phyloP scores from a whole-genome alignment of 129 eudicot genomes.

The Centrapalus pauciflorus region DNA sequence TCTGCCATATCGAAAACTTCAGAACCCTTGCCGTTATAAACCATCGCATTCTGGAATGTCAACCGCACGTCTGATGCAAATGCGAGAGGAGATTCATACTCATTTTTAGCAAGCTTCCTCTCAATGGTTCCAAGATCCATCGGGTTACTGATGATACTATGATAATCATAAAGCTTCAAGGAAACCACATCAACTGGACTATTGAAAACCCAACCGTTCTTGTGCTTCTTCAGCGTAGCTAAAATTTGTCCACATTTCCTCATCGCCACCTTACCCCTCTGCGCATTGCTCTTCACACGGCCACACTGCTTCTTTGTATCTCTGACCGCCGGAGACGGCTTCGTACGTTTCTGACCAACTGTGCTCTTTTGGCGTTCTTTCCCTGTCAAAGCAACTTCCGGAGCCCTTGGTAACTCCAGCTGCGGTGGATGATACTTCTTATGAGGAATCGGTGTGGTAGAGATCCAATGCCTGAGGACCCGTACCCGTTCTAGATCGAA shows the following conservation, averaged over 20 bases:
- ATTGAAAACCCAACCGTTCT: constrained; percentile 46
- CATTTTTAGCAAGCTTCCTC: constrained; percentile 24
- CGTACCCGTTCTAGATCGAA: constrained; percentile 49
- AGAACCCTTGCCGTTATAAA: constrained; percentile 48
- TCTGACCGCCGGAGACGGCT: constrained; percentile 3
- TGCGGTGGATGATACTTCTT: constrained; percentile 1
- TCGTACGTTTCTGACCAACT: constrained; percentile 6
- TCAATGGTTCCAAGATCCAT: constrained; percentile 71
- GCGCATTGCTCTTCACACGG: constrained; percentile 8
- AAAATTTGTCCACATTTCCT: constrained; percentile 38
- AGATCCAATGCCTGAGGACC: constrained; percentile 17
- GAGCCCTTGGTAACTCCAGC: neutral
- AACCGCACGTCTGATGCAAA: constrained; percentile 60
- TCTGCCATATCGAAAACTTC: constrained; percentile 37
- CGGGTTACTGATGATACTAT: constrained; percentile 32
- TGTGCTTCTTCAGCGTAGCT: constrained; percentile 40
- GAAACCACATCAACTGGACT: constrained; percentile 44
- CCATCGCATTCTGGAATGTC: constrained; percentile 58
- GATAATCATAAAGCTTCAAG: constrained; percentile 43
- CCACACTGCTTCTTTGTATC: constrained; percentile 22
- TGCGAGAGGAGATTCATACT: constrained; percentile 29
- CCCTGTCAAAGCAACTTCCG: neutral
- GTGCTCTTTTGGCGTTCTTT: neutral
- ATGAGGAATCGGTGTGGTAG: constrained; percentile 4
- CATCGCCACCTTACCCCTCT: constrained; percentile 30